Percentiles rank a stretch among this genome's conserved stretches.
Conservation (phyloP, 257 asterid genomes). For the Catharanthus roseus region DNA sequence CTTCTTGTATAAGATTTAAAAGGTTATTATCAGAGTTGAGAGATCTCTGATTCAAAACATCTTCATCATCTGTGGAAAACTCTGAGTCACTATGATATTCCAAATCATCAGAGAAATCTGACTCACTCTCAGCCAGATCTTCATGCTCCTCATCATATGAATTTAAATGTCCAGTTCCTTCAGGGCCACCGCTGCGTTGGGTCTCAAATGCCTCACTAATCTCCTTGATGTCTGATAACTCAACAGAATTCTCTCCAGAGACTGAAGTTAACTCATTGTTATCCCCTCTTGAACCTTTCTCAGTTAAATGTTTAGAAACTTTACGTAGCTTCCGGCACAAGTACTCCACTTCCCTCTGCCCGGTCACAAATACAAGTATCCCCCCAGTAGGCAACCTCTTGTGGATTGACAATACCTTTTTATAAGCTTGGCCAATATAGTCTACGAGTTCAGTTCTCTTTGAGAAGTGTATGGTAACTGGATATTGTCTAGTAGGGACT, state of each 20-base stretch:
- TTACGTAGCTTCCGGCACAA: constrained; percentile 63
- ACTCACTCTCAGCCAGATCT: constrained; percentile 47
- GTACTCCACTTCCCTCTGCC: constrained; percentile 86
- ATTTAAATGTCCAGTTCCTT: constrained; percentile 62
- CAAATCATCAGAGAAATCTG: constrained; percentile 53
- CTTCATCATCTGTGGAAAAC: constrained; percentile 38
- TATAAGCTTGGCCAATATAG: constrained; percentile 86
- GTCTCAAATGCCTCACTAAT: constrained; percentile 73
- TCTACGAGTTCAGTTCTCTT: constrained; percentile 74
- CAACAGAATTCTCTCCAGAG: constrained; percentile 31
- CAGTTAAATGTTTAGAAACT: constrained; percentile 49
- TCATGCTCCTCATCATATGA: constrained; percentile 50
- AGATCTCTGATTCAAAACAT: constrained; percentile 19
- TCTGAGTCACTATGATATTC: constrained; percentile 81
- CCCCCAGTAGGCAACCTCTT: constrained; percentile 93
- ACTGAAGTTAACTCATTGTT: constrained; percentile 25
- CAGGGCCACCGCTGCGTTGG: constrained; percentile 41
- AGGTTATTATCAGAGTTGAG: constrained; percentile 33
- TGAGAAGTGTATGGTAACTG: constrained; percentile 77
- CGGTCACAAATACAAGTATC: constrained; percentile 89
- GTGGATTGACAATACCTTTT: constrained; percentile 83
- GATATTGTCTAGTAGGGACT: constrained; percentile 88
- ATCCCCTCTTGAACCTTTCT: constrained; percentile 26
- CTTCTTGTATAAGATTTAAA: constrained; percentile 37
- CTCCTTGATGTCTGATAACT: constrained; percentile 55